Evolutionary conservation across 2,329 filamentous ascomycete species (phyloP), one percentile per base, ranked within the genome.

Genomic region (Dactylonectria macrodidyma): DNA sequence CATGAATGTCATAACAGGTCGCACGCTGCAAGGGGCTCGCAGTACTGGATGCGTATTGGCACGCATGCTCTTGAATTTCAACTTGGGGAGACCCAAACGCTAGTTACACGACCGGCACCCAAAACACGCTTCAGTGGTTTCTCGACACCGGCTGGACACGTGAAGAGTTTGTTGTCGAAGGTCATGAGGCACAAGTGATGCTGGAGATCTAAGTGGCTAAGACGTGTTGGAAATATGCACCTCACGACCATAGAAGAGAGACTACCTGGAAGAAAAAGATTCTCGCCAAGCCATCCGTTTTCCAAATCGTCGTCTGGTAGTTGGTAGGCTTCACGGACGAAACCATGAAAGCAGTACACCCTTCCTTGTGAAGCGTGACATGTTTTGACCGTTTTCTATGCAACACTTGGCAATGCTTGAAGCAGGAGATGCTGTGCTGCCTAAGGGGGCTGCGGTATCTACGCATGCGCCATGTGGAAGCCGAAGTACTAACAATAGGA

Each of bases 291-390:
- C 34, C 62, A 41, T 6, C 59, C 62, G 12, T 56, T 65, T 65
- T 65, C 62, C 19, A 36, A 55, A 2, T 65, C 56, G 8, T 65
- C 56, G n/a, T 59, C 59, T 5, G 62, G 62, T n/a, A 65, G 24
- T 10, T 41, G 41, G 38, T 65, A 65, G 1, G 62, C 62, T 65
- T 8, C 11, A 1, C 14, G 26, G 1, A 47, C 14, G 33, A 50
- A 22, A 59, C 1, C 26, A 30, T 30, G 26, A 30, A 30, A 30
- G 4, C 26, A 30, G 26, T 5, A 30, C 62, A 55, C 44, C 62
- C 62, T 48, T 65, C 62, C 33, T 65, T 65, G 14, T 65, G 19
- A 65, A 5, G 62, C 56, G 54, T 65, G 55, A 38, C 59, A 65
- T 36, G 62, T 65, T 1, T 56, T 19, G 62, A 9, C 62, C 62